A percentile compares a stretch with the other conserved stretches of the same genome.
Evolutionary conservation across 2,329 filamentous ascomycete genomes (phyloP).

Genomic region (Curvularia spicifera): DNA sequence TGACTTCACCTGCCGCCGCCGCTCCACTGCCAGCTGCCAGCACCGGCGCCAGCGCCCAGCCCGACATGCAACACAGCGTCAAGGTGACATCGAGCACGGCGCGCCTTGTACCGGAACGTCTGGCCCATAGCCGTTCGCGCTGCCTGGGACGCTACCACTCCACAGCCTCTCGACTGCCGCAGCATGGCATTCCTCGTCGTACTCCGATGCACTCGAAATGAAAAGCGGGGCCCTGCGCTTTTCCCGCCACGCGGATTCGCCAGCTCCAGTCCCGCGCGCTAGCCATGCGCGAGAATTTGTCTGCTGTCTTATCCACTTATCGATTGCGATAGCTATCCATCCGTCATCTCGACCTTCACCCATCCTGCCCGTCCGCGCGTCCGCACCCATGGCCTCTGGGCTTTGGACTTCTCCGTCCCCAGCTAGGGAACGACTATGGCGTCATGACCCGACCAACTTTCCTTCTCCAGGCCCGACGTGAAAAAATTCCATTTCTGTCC

Average conservation of each 20-base stretch:
- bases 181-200: constrained; percentile 29
- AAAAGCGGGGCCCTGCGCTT: constrained; percentile 37
- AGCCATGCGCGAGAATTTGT: constrained; percentile 31
- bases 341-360: constrained; percentile 24
- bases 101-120: constrained; percentile 16
- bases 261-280: constrained; percentile 29
- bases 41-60: background rate
- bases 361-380: constrained; percentile 22
- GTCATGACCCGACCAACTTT: constrained; percentile 9
- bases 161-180: constrained; percentile 30
- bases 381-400: constrained; percentile 6
- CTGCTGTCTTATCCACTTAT: constrained; percentile 45
- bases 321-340: constrained; percentile 44
- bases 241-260: constrained; percentile 27
- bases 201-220: constrained; percentile 42
- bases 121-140: constrained; percentile 26
- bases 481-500: constrained; percentile 3
- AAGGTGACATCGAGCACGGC: constrained; percentile 26
- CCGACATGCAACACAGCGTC: constrained; percentile 29
- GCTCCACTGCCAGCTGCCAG: constrained; percentile 14
- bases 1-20: constrained; percentile 23
- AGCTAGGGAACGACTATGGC: constrained; percentile 21
- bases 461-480: constrained; percentile 1
- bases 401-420: constrained; percentile 7
- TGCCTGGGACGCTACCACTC: constrained; percentile 21